A percentile compares a stretch with the other conserved stretches of the same genome.
Evolutionary conservation across 805 yeast species (phyloP).

Genomic region (Schwanniomyces yamadae): DNA sequence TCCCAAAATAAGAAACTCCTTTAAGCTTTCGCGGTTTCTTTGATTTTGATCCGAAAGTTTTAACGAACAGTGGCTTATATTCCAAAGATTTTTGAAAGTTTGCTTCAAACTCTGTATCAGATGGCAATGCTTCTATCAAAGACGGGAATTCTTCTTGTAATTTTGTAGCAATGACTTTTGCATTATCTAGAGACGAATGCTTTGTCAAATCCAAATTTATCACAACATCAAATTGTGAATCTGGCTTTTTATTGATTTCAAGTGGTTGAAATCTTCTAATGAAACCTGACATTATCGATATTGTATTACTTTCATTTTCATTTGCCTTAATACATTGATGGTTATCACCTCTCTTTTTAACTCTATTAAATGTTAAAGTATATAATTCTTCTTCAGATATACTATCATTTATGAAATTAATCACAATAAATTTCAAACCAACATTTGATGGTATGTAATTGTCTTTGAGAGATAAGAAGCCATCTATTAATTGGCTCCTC

Average conservation of each 20-base stretch:
- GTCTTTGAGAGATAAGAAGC: conserved; percentile 43
- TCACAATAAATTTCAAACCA: conserved; percentile 58
- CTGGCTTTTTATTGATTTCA: conserved; percentile 50
- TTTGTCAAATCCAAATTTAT: conserved; percentile 52
- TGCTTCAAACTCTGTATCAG: conserved; percentile 35
- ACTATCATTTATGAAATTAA: conserved; percentile 56
- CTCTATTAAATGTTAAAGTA: conserved; percentile 57
- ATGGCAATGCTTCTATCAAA: conserved; percentile 34
- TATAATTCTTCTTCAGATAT: conserved; percentile 37
- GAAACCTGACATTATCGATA: conserved; percentile 72
- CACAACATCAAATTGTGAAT: conserved; percentile 61
- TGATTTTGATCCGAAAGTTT: conserved; percentile 24
- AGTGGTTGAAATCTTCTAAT: conserved; percentile 66
- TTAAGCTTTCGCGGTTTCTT: conserved; percentile 3
- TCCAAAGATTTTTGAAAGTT: conserved; percentile 55
- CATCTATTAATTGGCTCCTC: conserved; percentile 61
- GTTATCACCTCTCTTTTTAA: conserved; percentile 72
- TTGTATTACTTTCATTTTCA: conserved; percentile 49
- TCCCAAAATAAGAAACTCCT: conserved; percentile 47
- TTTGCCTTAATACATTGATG: conserved; percentile 76
- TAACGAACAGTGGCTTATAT: conserved; percentile 51
- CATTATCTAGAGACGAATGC: conserved; percentile 47
- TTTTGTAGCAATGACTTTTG: conserved; percentile 38
- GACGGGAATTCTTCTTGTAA: conserved; percentile 35
- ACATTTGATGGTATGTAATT: conserved; percentile 35